Evolutionary conservation across 768 basidiomycete genomes (phyloP), one percentile per base, ranked within the genome.

Genomic region (Mrakia frigida): DNA sequence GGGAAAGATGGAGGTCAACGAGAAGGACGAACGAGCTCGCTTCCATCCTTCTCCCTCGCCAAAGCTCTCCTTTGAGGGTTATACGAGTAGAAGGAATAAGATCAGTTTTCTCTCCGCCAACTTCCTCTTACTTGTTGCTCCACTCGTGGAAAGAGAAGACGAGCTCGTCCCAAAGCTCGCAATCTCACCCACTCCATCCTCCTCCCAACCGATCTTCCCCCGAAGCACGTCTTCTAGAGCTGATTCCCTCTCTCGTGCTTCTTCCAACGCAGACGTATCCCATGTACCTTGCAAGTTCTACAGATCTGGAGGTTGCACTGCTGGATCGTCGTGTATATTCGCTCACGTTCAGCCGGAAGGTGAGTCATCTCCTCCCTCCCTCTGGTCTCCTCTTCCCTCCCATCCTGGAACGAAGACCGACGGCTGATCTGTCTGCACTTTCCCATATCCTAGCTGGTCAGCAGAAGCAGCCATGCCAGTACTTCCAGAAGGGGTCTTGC

Each of bases 231-330:
- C 35, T 65, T 9, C 65, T 11, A 21, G 11, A 6, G 31, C 63
- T 65, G 63, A 65, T 18, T 28, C n/a, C 18, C 28, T 25, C 23
- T 25, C 43, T 61, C 28, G 18, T 59, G 14, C n/a, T 23, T 18
- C 46, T 68, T 33, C 90, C 90, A 70, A 93, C n/a, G n/a, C 93
- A 83, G 92, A 94, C 82, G 87, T 98, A 74, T 92, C 92, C 3
- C 94, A 97, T 86, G 96, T 98, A 21, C 95, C 95, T 1, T 98
- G 96, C 86, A 92, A 96, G 85, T 98, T 98, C 88, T 97, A 90
- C 89, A 92, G 91, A 82, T 91, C 78, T 23, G 93, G 94, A 46
- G 90, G 90, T 18, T 98, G 95, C 84, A 96, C 94, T 6, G 95
- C 95, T 14, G 95, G 95, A 46, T 86, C 92, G 4, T 91, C 92